Percentiles rank a stretch among this genome's conserved stretches.
Conservation (phyloP, 208 protist genomes). For the Willaertia magna region DNA sequence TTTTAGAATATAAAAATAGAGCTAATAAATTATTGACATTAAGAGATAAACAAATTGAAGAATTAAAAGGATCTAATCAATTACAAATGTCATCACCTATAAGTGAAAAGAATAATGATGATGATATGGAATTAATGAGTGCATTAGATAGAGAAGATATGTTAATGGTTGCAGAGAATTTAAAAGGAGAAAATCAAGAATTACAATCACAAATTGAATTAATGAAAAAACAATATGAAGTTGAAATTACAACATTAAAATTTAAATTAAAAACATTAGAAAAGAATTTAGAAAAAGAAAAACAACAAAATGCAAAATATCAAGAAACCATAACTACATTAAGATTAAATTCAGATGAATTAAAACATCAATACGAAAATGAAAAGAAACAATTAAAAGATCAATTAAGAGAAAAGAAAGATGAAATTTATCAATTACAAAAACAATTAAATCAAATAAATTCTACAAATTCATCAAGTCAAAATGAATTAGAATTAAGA, state of each 20-base stretch:
- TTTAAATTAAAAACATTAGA: conserved; percentile 6
- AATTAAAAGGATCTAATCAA: background rate
- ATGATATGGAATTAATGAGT: background rate
- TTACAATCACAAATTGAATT: background rate
- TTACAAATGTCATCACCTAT: background rate
- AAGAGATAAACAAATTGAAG: background rate
- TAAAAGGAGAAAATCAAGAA: conserved; percentile 10
- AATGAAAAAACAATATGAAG: conserved; percentile 1
- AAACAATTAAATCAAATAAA: background rate
- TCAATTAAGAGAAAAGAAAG: background rate
- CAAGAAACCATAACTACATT: background rate
- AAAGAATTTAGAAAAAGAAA: background rate
- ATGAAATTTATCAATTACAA: background rate
- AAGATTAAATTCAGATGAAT: background rate
- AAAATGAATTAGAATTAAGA: background rate
- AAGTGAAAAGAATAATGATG: background rate
- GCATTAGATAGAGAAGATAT: background rate
- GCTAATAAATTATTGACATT: background rate
- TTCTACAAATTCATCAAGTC: background rate
- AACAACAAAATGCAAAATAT: background rate
- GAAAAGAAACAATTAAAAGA: background rate
- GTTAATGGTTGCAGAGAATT: background rate
- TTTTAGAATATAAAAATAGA: background rate
- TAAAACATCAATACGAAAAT: background rate
- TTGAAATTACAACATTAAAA: background rate